Evolutionary conservation across 2,329 filamentous ascomycete species (phyloP).

Genomic region (Fusarium sp.): DNA sequence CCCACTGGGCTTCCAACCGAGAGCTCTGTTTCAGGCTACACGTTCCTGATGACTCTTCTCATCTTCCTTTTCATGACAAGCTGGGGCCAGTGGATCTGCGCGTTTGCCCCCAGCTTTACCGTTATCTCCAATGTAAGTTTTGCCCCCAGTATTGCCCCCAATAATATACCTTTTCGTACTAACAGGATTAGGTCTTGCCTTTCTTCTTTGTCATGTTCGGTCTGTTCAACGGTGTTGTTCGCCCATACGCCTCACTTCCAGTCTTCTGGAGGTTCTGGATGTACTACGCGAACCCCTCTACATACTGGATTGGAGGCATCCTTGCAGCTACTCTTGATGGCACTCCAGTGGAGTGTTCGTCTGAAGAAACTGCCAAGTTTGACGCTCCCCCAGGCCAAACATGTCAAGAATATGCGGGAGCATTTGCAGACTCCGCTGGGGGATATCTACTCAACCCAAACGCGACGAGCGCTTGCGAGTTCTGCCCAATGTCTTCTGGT

Average conservation of each 20-base stretch:
- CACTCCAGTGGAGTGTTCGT: conserved; percentile 55
- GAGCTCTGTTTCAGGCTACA: conserved; percentile 75
- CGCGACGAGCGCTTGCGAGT: conserved; percentile 71
- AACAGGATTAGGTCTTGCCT: conserved; percentile 67
- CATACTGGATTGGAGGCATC: conserved; percentile 40
- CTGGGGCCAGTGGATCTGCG: conserved; percentile 88
- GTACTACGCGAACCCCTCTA: conserved; percentile 40
- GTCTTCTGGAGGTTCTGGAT: conserved; percentile 68
- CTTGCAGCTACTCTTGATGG: conserved; percentile 36
- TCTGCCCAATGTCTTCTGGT: conserved; percentile 71
- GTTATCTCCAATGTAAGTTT: conserved; percentile 74
- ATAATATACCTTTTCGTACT: not conserved
- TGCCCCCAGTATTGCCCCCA: not conserved
- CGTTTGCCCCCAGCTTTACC: conserved; percentile 82
- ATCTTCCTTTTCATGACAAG: conserved; percentile 81
- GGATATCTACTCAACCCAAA: conserved; percentile 74
- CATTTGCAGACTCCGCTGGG: conserved; percentile 58
- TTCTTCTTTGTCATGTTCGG: conserved; percentile 86
- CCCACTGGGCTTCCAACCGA: conserved; percentile 76
- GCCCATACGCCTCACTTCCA: conserved; percentile 72
- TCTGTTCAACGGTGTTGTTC: conserved; percentile 82
- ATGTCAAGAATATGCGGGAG: conserved; percentile 72
- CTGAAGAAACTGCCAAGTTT: conserved; percentile 57
- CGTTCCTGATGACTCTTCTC: conserved; percentile 81
- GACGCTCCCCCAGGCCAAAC: conserved; percentile 72